A percentile compares a stretch with the other conserved stretches of the same genome.
These are phyloP conservation scores for Ailanthus altissimus DNA, from an alignment of 345 rosid species.

Conservation along the genomic window DNA sequence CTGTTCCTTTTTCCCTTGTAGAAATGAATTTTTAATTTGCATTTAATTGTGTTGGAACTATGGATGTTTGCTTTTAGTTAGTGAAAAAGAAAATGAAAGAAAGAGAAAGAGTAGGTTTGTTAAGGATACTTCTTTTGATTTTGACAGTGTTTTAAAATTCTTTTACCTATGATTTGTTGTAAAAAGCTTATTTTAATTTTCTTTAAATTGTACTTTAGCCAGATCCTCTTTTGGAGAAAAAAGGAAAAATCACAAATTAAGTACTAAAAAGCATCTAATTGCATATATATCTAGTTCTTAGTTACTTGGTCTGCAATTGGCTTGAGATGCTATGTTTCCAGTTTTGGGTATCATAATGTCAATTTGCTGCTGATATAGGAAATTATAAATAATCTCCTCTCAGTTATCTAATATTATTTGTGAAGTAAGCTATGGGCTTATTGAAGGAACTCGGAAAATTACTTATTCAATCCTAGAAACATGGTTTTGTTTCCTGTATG, in stretches of 20 bases:
- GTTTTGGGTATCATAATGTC: background rate
- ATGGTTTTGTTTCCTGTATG: background rate
- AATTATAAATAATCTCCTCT: background rate
- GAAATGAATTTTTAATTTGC: constrained; percentile 2
- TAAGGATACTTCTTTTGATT: background rate
- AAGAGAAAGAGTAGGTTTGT: background rate
- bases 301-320: background rate
- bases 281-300: background rate
- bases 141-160: background rate
- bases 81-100: background rate
- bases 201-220: background rate
- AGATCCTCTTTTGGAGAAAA: background rate
- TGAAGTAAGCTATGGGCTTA: background rate
- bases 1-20: constrained; percentile 10
- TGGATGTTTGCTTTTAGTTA: background rate
- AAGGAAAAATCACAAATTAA: background rate
- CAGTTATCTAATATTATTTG: background rate
- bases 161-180: background rate
- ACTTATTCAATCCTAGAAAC: background rate
- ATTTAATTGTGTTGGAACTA: constrained; percentile 6
- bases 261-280: background rate
- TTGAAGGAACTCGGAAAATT: background rate
- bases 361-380: background rate
- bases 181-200: background rate
- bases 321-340: background rate